Conservation (phyloP, 129 eudicot genomes). For the Centella asiatica region DNA sequence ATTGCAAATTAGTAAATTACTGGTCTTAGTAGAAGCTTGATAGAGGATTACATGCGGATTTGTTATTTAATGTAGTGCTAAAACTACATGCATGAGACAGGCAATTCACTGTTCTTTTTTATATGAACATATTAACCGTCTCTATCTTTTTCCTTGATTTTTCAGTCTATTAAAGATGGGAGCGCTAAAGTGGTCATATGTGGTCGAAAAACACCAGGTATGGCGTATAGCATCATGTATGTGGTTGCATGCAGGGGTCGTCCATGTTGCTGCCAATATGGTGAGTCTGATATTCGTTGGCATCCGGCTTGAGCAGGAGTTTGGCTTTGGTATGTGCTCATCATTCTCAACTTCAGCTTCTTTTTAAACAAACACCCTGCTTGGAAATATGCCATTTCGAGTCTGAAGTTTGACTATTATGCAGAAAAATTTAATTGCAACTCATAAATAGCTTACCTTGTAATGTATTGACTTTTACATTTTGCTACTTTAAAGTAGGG, state of each 20-base stretch:
- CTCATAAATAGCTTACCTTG: not conserved
- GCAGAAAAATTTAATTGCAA: not conserved
- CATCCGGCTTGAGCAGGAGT: slow-evolving; percentile 78
- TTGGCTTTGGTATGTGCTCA: slow-evolving; percentile 50
- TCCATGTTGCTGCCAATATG: slow-evolving; percentile 73
- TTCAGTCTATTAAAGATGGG: slow-evolving; percentile 49
- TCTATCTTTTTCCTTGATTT: too few relatives aligned
- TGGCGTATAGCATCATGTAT: slow-evolving; percentile 63
- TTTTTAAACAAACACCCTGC: not conserved
- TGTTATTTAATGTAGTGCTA: not conserved
- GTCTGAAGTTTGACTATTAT: not conserved
- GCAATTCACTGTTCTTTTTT: not conserved
- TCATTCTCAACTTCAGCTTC: not conserved
- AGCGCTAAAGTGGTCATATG: slow-evolving; percentile 46
- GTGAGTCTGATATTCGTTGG: slow-evolving; percentile 64
- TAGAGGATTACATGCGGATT: not conserved
- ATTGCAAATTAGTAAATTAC: too few relatives aligned
- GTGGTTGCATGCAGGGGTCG: slow-evolving; percentile 87
- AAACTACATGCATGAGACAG: not conserved
- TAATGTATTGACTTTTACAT: too few relatives aligned
- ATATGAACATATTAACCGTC: not conserved
- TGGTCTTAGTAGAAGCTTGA: too few relatives aligned
- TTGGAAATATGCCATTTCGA: not conserved
- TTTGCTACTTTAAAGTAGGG: not conserved
- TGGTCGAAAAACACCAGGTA: slow-evolving; percentile 31